A percentile compares a stretch with the other conserved stretches of the same genome.
phyloP scores from a whole-genome alignment of 805 yeast genomes.

The Phaffomyces thermotolerans region DNA sequence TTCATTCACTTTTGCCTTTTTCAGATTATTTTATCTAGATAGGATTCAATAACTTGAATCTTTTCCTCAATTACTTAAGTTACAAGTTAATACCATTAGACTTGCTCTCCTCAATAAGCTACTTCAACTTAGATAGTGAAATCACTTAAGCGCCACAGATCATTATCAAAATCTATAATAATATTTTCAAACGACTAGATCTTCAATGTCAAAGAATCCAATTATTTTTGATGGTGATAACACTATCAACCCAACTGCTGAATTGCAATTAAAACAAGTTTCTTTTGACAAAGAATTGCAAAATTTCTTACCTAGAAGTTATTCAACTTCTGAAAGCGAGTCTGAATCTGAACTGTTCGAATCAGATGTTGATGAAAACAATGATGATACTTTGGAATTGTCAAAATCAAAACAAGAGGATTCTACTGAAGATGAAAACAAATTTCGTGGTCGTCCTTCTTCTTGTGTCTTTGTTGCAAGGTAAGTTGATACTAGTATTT shows the following conservation, averaged over 20 bases:
- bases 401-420: slow-evolving; percentile 7
- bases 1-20: too few relatives aligned
- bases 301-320: slow-evolving; percentile 13
- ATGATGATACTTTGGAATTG: slow-evolving; percentile 13
- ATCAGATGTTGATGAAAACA: slow-evolving; percentile 18
- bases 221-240: slow-evolving; percentile 5
- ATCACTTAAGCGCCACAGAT: too few relatives aligned
- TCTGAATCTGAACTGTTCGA: slow-evolving; percentile 9
- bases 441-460: slow-evolving; percentile 59
- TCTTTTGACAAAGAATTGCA: slow-evolving; percentile 9
- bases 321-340: slow-evolving; percentile 20
- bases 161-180: neutral
- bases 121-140: neutral
- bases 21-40: too few relatives aligned
- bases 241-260: neutral
- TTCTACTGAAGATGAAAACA: neutral
- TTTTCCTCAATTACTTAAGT: too few relatives aligned
- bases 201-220: slow-evolving; percentile 8
- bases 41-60: too few relatives aligned
- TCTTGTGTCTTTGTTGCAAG: slow-evolving; percentile 85
- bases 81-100: too few relatives aligned
- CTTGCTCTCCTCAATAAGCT: neutral
- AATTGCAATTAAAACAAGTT: slow-evolving; percentile 1
- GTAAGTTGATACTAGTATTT: slow-evolving; percentile 7
- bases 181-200: neutral